Base-by-base conservation (phyloP, 1,284 basidiomycete genomes). In the Agaricales sp. region DNA sequence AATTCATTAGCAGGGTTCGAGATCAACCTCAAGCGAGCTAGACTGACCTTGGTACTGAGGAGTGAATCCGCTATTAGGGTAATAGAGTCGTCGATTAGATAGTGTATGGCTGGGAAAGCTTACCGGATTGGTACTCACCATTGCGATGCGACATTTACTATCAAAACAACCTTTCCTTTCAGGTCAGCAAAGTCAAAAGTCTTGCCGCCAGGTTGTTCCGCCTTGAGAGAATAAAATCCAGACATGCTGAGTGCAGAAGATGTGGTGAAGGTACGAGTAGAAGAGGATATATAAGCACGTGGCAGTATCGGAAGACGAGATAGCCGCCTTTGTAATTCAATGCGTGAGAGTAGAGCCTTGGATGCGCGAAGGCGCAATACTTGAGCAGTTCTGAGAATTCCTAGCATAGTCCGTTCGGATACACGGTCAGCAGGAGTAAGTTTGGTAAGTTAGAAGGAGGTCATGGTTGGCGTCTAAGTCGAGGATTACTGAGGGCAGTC, bases 41-140 rank as follows among this genome's bases (percentile, higher is more conserved):
- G n/a, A 25, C 50, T 30, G 45, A 73, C 81, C 88, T 61, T 79
- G 85, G 68, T 93, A 93, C 65, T 95, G 92, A 6, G 87, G 85
- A 3, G 90, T 92, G 59, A 93, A 90, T 24, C 91, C 90, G 60
- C 88, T 87, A 52, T 18, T 49, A 3, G 37, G 48, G 1, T 30
- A 14, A 46, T 30, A 43, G 50, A 51, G 51, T 46, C 20, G 41
- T 44, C 50, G 38, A 37, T 25, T 18, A 25, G 51, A 35, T 49
- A 47, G 20, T n/a, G 50, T 39, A 50, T 48, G 39, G 43, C 52
- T 13, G 4, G 13, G n/a, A 23, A 18, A 46, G 4, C 2, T 11
- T 23, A 18, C 8, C 3, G 13, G 23, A 18, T 22, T 21, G 26
- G 25, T 14, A 59, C 75, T 45, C 58, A 86, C 85, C 85, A 87